Base-by-base conservation (phyloP, 441 rosid genomes). In the Populus trichocarpa region DNA sequence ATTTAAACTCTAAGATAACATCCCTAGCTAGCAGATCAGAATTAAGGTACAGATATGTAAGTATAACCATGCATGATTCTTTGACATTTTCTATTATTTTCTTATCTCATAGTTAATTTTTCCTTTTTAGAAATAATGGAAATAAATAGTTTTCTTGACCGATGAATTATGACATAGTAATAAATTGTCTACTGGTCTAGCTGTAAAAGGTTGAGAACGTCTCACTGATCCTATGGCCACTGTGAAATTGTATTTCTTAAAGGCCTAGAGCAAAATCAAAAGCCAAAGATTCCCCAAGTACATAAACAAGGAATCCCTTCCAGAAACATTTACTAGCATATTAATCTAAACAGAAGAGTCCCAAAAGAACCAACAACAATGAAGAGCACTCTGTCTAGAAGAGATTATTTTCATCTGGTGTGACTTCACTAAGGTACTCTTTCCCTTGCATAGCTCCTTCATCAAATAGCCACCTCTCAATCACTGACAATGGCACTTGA, bases 381-480 rank as follows among this genome's bases (percentile, higher is more conserved):
- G 28, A 28, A 28, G 28, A 28, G 28, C 28, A 28, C 28, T 28
- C 28, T 28, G 28, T 28, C 28, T 28, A 28, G 90, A 89, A 88
- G 82, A 86, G 77, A 80, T 80, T 82, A 82, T 77, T 79, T 69
- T 83, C 92, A 80, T 88, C 89, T 78, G 88, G 66, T 77, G 80
- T 23, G 77, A 28, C 84, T 65, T 87, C 94, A 71, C 83, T 77
- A 71, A 85, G 85, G 38, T 65, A 82, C 53, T 88, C 93, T 72
- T 75, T 85, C 82, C 84, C 89, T 64, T 78, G 86, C 76, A 66
- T 66, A 74, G 79, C 81, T 76, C 84, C 88, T 69, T 93, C 98
- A 73, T 90, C 94, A 71, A 89, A 87, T 64, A 91, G 86, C 96
- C 97, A 94, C 72, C 88, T 89, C 83, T 93, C 97, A 35, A 95